Percentiles rank a stretch among this genome's conserved stretches.
Evolutionary conservation across 1,284 basidiomycete species (phyloP).

Genomic region (Anthracocystis panici-leucophaei): DNA sequence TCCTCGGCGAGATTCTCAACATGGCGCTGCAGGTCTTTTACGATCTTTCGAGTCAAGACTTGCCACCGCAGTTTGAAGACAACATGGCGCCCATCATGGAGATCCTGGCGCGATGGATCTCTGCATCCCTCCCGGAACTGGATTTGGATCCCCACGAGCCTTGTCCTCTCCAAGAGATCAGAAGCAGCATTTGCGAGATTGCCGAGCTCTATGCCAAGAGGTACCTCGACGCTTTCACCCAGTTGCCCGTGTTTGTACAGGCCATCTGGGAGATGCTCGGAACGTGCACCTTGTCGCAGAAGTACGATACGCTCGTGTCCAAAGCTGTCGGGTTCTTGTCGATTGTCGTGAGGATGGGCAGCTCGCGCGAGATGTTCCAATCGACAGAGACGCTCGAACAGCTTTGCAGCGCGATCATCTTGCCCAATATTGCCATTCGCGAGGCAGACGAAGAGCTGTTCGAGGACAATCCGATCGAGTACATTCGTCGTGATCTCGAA

Average conservation of each 20-base stretch:
- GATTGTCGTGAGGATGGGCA: conserved; percentile 78
- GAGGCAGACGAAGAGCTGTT: conserved; percentile 95
- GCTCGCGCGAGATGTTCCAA: conserved; percentile 76
- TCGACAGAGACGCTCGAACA: conserved; percentile 79
- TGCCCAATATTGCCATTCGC: conserved; percentile 90
- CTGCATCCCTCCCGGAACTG: conserved; percentile 61
- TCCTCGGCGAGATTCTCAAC: conserved; percentile 67
- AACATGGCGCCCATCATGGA: conserved; percentile 73
- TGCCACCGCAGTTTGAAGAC: conserved; percentile 95
- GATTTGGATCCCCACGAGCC: conserved; percentile 79
- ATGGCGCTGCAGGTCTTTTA: conserved; percentile 90
- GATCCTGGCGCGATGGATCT: conserved; percentile 59
- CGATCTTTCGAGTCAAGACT: conserved; percentile 93
- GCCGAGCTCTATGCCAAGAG: conserved; percentile 91
- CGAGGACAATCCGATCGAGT: conserved; percentile 96
- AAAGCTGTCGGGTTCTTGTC: conserved; percentile 92
- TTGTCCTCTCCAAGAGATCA: conserved; percentile 85
- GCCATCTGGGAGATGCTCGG: conserved; percentile 91
- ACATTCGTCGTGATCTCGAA: conserved; percentile 89
- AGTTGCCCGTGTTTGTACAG: conserved; percentile 85
- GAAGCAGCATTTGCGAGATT: conserved; percentile 90
- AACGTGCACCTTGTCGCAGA: conserved; percentile 78
- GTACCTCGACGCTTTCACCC: conserved; percentile 86
- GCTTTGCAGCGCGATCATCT: conserved; percentile 88
- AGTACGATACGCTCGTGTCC: conserved; percentile 90